These are phyloP conservation scores for Murraya paniculata DNA, from an alignment of 345 rosid genomes.

Conservation along the genomic window DNA sequence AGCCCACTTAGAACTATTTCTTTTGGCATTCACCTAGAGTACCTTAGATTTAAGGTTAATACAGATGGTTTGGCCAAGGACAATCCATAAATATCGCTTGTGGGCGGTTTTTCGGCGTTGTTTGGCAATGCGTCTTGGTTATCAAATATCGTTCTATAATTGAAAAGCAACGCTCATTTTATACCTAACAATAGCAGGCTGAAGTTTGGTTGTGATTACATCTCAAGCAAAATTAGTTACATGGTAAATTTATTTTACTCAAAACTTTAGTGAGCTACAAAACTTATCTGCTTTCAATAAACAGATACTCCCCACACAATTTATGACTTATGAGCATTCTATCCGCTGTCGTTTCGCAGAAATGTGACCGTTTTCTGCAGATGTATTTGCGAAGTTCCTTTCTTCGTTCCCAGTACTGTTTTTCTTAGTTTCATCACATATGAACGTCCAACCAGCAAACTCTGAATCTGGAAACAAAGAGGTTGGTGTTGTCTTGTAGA, in stretches of 20 bases:
- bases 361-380: conserved; percentile 13
- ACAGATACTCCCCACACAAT: background rate
- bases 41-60: no score
- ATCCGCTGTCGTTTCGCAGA: conserved; percentile 38
- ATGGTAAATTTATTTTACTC: background rate
- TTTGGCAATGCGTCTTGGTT: no score
- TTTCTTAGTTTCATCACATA: conserved; percentile 21
- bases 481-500: conserved; percentile 59
- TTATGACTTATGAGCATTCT: conserved; percentile 27
- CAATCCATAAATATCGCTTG: no score
- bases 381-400: background rate
- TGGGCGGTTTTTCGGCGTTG: no score
- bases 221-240: background rate
- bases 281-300: background rate
- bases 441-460: conserved; percentile 81
- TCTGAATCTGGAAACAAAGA: conserved; percentile 70
- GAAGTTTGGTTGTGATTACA: background rate
- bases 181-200: no score
- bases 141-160: no score
- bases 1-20: no score
- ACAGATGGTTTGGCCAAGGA: no score
- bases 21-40: no score
- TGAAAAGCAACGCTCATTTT: background rate
- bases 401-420: background rate
- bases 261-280: background rate